Evolutionary conservation across 2,329 filamentous ascomycete species (phyloP), one percentile per base, ranked within the genome.

Genomic region (Phaeosphaeriaceae sp.): DNA sequence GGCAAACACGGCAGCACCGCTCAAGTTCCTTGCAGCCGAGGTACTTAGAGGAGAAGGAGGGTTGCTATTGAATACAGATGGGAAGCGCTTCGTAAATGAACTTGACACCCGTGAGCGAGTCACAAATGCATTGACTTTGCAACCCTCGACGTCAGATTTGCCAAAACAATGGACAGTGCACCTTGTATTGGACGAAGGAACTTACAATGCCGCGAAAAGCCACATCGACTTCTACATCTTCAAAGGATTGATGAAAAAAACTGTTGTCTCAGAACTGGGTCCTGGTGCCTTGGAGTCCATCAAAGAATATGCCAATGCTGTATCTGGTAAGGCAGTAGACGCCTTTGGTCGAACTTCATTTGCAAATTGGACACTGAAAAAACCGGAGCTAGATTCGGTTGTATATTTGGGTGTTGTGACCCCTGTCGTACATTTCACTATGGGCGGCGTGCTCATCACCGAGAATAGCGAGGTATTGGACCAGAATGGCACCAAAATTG

Each of bases 1-100:
- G 0, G 73, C 75, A 1, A 75, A 77, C 26, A 70, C 74, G 0
- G 57, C 56, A 1, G 75, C 77, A 0, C 68, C 70, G 28, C 77
- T 84, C 39, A 87, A 87, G 67, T 83, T 87, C 58, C 78, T 87
- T 3, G 84, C 84, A 0, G 85, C 85, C 0, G 85, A 88, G 67
- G 76, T 85, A 49, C 73, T 88, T 20, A 74, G 85, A 3, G 85
- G 84, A 0, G 84, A 87, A 59, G 85, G 85, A 0, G 85, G 84
- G 0, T 11, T 26, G 11, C 78, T 87, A 3, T 56, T 87, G 21
- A 68, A 87, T 7, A 17, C 46, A 2, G 44, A 67, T n/a, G 83
- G 83, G 0, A 73, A 74, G 47, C 71, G 85, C 12, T 87, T 87
- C 48, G 73, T 86, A n/a, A 80, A 87, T 55, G 85, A 88, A 67